Evolutionary conservation across 371 early-diverging fungal species (phyloP), one percentile per base, ranked within the genome.

Genomic region (Mycotypha africana): DNA sequence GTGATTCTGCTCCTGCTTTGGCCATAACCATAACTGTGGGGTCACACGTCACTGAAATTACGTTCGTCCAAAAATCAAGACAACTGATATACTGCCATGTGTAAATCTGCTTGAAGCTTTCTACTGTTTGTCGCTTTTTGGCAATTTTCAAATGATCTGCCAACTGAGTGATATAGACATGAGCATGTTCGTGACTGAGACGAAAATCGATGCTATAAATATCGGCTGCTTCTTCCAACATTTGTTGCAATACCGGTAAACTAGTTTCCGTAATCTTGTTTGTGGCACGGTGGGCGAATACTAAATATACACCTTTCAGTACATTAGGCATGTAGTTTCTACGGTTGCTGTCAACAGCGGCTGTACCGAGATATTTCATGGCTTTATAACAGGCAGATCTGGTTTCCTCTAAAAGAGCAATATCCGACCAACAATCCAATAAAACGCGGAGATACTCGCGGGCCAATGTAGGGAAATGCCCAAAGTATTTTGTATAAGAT

Each of bases 1-100:
- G 56, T 7, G 64, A 54, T 0, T 49, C 32, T 8, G 49, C 47
- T 1, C 65, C 67, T n/a, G n/a, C n/a, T n/a, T n/a, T n/a, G n/a
- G n/a, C n/a, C n/a, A n/a, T n/a, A n/a, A n/a, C n/a, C n/a, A n/a
- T n/a, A 3, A 47, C 37, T 23, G 53, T 43, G 4, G 74, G 67
- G 28, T 64, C 65, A 51, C 89, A 88, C 47, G 88, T 84, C 17
- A 79, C 80, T 16, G 78, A 62, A 42, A 93, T 56, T 0, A 91
- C 85, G 38, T 80, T 80, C 5, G 87, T 61, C 95, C 95, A 95
- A 42, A 94, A 84, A 53, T 85, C 80, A 45, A 97, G 67, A 51
- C 89, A 86, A 60, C 88, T 88, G 21, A 95, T 60, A 56, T 82
- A 95, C 63, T 92, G 94, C 95, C 95, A 95, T 65, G 90, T 91